Evolutionary conservation across 352 stramenopile species (phyloP).

Genomic region (Stephanocyclus meneghinianus): DNA sequence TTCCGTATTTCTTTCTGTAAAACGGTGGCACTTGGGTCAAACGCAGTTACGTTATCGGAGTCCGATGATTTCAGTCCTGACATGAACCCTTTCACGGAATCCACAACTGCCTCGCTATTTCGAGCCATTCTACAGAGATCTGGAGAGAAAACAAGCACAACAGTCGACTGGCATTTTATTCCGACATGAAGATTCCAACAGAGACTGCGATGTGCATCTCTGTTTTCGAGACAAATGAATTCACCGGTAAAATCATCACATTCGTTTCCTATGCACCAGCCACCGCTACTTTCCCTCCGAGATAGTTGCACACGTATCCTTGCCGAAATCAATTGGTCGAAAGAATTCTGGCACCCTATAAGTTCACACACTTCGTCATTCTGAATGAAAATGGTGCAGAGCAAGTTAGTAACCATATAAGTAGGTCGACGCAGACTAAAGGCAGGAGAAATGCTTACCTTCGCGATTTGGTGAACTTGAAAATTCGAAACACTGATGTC

Average conservation of each 20-base stretch:
- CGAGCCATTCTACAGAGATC: background rate
- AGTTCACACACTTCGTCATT: background rate
- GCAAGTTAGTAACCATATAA: too few species aligned
- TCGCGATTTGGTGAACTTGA: slow-evolving; percentile 1
- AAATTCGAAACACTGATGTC: background rate
- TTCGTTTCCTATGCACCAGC: background rate
- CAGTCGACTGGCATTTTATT: background rate
- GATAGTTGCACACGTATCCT: background rate
- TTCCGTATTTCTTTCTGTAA: too few species aligned
- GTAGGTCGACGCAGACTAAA: too few species aligned
- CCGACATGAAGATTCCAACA: slow-evolving; percentile 7
- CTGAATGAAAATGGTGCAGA: background rate
- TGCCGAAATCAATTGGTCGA: slow-evolving; percentile 1
- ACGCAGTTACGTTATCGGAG: background rate
- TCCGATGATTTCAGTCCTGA: background rate
- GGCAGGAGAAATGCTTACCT: background rate
- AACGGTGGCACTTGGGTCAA: too few species aligned
- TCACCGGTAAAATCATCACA: background rate
- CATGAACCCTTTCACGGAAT: background rate
- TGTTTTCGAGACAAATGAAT: background rate
- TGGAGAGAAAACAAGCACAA: background rate
- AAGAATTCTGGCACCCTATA: slow-evolving; percentile 1
- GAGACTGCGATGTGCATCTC: background rate
- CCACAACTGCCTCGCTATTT: background rate
- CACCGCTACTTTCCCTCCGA: background rate